Evolutionary conservation across 352 stramenopile species (phyloP).

Genomic region (Pythium periplocum): DNA sequence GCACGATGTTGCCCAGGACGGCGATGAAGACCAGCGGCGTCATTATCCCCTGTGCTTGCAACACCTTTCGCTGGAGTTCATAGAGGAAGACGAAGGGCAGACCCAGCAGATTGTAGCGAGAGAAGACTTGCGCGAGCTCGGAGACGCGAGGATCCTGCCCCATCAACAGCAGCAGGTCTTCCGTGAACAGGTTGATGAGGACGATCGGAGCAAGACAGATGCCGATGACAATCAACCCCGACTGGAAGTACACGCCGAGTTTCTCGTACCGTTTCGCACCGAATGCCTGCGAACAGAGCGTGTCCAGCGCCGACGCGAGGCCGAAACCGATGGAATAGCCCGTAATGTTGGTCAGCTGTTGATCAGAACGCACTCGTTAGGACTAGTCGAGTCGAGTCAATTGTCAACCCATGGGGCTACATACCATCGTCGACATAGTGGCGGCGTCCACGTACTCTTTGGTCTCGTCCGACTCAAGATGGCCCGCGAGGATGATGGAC

Average conservation of each 20-base stretch:
- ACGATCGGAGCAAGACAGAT: conserved; percentile 37
- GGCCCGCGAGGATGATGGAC: conserved; percentile 58
- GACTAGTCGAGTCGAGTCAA: no score
- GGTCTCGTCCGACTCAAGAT: conserved; percentile 42
- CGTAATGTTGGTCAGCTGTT: conserved; percentile 35
- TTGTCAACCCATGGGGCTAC: neutral
- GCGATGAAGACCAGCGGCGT: conserved; percentile 48
- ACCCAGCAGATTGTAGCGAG: conserved; percentile 17
- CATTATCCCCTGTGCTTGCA: conserved; percentile 64
- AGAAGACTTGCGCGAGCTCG: conserved; percentile 41
- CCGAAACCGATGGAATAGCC: conserved; percentile 61
- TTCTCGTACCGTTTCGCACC: conserved; percentile 43
- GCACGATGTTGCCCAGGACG: conserved; percentile 45
- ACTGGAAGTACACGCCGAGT: conserved; percentile 75
- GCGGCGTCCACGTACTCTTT: conserved; percentile 67
- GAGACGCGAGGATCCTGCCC: conserved; percentile 51
- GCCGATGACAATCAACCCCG: conserved; percentile 42
- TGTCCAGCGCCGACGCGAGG: conserved; percentile 64
- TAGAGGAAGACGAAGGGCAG: conserved; percentile 25
- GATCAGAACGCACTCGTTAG: neutral
- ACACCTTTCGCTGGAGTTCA: conserved; percentile 55
- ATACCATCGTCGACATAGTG: conserved; percentile 67
- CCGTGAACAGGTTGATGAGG: conserved; percentile 50
- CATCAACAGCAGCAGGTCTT: conserved; percentile 36
- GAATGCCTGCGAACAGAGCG: conserved; percentile 62